Base-by-base conservation (phyloP, 768 basidiomycete species). In the Trametes punicea region DNA sequence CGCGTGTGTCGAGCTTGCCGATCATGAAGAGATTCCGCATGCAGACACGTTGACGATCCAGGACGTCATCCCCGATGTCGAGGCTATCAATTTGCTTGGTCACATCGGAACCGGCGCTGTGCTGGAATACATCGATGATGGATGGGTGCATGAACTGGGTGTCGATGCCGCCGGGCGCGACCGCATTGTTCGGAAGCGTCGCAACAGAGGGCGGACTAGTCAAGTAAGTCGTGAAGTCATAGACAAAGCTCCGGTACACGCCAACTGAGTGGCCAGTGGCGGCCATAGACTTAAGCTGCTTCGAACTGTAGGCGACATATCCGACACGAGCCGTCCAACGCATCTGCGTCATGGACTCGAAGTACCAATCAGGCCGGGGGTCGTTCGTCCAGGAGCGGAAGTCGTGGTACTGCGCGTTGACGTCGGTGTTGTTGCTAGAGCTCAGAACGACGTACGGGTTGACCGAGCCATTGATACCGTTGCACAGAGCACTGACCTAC, bases 331-430 rank as follows among this genome's bases (percentile, higher is more conserved):
- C 84, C 50, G 83, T 87, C 77, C 88, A 97, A 6, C 97, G 89
- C 88, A 99, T 87, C 67, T 81, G 70, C 2, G 90, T 89, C 97
- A 99, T 98, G 56, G 77, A 78, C 73, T 98, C 89, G 62, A 90
- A 94, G 71, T 98, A 99, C 97, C 97, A 99, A 67, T 99, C 97
- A 0, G 97, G 96, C 8, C 97, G 83, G 0, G 88, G 87, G 66
- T 98, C 96, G 56, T 85, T 88, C 31, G 86, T 88, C 67, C 78
- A 85, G 0, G 86, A 87, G 16, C 96, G 89, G 82, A 99, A 99
- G 69, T 99, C 96, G 69, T 98, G 97, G 69, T 98, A 99, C 64
- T 84, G 77, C 0, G 88, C 77, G 64, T 94, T 89, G 16, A 73
- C 66, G 59, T 90, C 87, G 20, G 87, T 82, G 66, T 81, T 80